Conservation (phyloP, 352 stramenopile genomes). For the Phytopythium helicoides region DNA sequence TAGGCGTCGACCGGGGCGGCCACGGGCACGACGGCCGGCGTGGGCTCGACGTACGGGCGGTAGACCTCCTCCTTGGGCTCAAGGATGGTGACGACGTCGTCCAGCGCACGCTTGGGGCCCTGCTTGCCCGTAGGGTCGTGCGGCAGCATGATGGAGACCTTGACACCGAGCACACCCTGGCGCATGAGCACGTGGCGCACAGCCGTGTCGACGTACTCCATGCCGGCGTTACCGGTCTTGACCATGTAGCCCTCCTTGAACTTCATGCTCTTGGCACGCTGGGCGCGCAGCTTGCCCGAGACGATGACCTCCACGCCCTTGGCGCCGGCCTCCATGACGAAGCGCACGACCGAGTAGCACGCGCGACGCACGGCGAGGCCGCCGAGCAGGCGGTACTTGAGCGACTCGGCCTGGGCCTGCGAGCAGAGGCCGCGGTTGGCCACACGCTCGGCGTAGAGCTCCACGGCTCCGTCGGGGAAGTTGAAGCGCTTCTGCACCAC, state of each 20-base stretch:
- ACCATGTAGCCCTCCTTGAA: slow-evolving; percentile 99
- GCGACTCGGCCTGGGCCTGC: slow-evolving; percentile 97
- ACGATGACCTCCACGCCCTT: slow-evolving; percentile 99
- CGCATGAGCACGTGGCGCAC: slow-evolving; percentile 99
- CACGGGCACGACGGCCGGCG: slow-evolving; percentile 42
- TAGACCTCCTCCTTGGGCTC: slow-evolving; percentile 97
- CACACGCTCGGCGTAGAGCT: slow-evolving; percentile 99
- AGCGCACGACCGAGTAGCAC: slow-evolving; percentile 99
- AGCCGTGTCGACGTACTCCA: slow-evolving; percentile 98
- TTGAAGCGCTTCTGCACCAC: slow-evolving; percentile 99
- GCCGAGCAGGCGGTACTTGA: slow-evolving; percentile 99
- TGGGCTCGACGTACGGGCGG: slow-evolving; percentile 81
- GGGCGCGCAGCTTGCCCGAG: slow-evolving; percentile 98
- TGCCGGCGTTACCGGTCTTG: slow-evolving; percentile 98
- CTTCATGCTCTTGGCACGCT: slow-evolving; percentile 99
- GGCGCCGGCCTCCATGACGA: slow-evolving; percentile 99
- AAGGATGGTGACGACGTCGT: slow-evolving; percentile 99
- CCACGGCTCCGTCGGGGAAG: slow-evolving; percentile 93
- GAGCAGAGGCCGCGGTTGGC: slow-evolving; percentile 98
- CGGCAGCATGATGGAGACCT: slow-evolving; percentile 99
- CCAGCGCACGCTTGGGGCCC: slow-evolving; percentile 97
- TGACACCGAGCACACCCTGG: slow-evolving; percentile 99
- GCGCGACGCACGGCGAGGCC: slow-evolving; percentile 97
- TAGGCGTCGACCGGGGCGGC: slow-evolving; percentile 32
- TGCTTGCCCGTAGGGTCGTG: slow-evolving; percentile 97